Percentiles rank a stretch among this genome's conserved stretches.
Conservation (phyloP, 208 protist species). For the Trichomonas tenax region DNA sequence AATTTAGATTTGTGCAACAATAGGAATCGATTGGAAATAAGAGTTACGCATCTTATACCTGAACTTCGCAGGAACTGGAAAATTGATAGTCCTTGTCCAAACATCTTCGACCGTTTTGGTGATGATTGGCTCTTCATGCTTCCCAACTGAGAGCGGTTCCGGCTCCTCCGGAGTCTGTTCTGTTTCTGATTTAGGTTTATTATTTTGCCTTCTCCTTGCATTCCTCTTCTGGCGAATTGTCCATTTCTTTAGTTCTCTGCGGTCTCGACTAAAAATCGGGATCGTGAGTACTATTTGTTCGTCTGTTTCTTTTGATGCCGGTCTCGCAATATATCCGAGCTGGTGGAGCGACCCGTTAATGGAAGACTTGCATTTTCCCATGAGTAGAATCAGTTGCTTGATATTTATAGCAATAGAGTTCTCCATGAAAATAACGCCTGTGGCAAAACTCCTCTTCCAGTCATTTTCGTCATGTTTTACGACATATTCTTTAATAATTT, state of each 20-base stretch:
- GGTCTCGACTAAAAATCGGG: not conserved
- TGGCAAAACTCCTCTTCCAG: not conserved
- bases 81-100: not conserved
- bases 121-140: not conserved
- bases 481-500: not conserved
- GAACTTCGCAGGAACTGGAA: not conserved
- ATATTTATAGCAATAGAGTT: not conserved
- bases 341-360: not conserved
- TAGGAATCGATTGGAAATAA: not conserved
- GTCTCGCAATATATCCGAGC: not conserved
- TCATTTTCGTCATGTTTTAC: not conserved
- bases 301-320: not conserved
- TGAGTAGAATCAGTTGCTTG: not conserved
- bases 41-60: not conserved
- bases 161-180: not conserved
- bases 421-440: not conserved
- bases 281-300: not conserved
- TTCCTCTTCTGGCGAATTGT: not conserved
- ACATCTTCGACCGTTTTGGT: not conserved
- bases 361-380: not conserved
- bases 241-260: not conserved
- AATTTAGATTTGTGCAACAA: not conserved
- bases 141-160: not conserved
- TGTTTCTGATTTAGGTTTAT: not conserved
- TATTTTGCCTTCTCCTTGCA: not conserved